Evolutionary conservation across 148 eudicot genomes (phyloP), one percentile per base, ranked within the genome.

Genomic region (Arctostaphylos glauca): DNA sequence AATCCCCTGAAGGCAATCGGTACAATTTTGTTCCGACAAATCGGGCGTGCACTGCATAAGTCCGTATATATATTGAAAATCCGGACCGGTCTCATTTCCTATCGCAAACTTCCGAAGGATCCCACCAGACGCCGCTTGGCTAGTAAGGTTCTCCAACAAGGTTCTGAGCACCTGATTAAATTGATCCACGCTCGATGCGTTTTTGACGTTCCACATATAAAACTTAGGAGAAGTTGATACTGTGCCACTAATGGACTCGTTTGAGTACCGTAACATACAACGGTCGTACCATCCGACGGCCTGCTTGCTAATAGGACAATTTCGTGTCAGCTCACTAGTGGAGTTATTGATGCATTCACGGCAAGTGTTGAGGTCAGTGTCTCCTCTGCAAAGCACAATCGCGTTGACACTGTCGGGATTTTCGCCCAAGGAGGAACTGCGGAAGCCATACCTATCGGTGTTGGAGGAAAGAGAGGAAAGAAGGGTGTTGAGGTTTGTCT

Each of bases 381-480:
- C 23, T 60, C 66, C 66, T 60, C 66, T 60, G 66, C 25, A 60
- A 60, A 60, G 66, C 66, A 60, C 25, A 6, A 60, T 60, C n/a
- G 25, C 66, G 0, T n/a, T 60, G 7, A 60, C 66, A 6, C 31
- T 19, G 66, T 60, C 66, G n/a, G 66, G 66, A 60, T n/a, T 19
- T 60, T 60, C 66, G 10, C 66, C 25, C 10, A n/a, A n/a, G 66
- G 31, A 82, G 25, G 87, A 50, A 41, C 60, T 53, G 87, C 75
- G 76, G 68, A 90, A 93, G 3, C 96, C 93, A 41, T 80, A 70
- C 56, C 59, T 72, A 18, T 83, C 12, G 14, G 84, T 44, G 77
- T 88, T 83, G 1, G 86, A 54, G 74, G 90, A 66, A 59, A 93
- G 86, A 41, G 90, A 84, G 6, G 82, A 49, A 54, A 91, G 82